Conservation (phyloP, 1,284 basidiomycete genomes). For the Rugosomyces carneus region DNA sequence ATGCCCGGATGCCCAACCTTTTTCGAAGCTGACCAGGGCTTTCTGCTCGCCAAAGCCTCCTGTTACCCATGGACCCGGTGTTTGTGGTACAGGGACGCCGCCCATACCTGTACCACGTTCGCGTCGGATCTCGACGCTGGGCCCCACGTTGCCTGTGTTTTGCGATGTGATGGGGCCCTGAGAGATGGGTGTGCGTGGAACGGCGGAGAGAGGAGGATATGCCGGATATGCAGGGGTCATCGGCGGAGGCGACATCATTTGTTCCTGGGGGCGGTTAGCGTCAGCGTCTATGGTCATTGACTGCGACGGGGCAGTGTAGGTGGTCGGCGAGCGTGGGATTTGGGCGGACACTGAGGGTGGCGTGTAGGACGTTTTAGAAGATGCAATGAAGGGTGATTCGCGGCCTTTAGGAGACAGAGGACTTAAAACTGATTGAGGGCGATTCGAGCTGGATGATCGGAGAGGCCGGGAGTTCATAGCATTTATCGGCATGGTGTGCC, state of each 20-base stretch:
- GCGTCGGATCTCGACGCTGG: constrained; percentile 59
- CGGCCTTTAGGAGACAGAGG: constrained; percentile 18
- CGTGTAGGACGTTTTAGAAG: constrained; percentile 19
- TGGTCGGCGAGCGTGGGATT: constrained; percentile 42
- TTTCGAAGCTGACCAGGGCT: constrained; percentile 17
- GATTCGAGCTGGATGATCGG: constrained; percentile 31
- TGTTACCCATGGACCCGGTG: constrained; percentile 48
- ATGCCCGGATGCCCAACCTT: constrained; percentile 51
- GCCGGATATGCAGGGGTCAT: constrained; percentile 69
- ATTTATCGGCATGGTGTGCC: constrained; percentile 43
- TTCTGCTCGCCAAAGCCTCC: constrained; percentile 32
- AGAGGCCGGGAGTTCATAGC: constrained; percentile 31
- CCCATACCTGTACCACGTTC: constrained; percentile 37
- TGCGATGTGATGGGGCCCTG: constrained; percentile 49
- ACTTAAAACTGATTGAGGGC: constrained; percentile 23
- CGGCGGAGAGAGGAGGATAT: constrained; percentile 44
- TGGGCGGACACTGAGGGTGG: constrained; percentile 29
- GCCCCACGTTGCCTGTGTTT: constrained; percentile 39
- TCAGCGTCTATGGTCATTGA: constrained; percentile 7
- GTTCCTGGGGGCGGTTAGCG: constrained; percentile 11
- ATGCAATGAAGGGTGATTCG: constrained; percentile 18
- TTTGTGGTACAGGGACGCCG: constrained; percentile 34
- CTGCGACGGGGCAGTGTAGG: constrained; percentile 39
- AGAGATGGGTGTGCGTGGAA: constrained; percentile 45
- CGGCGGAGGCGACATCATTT: constrained; percentile 26